A percentile compares a stretch with the other conserved stretches of the same genome.
Conservation (phyloP, 768 basidiomycete species). For the Saitozyma podzolica region DNA sequence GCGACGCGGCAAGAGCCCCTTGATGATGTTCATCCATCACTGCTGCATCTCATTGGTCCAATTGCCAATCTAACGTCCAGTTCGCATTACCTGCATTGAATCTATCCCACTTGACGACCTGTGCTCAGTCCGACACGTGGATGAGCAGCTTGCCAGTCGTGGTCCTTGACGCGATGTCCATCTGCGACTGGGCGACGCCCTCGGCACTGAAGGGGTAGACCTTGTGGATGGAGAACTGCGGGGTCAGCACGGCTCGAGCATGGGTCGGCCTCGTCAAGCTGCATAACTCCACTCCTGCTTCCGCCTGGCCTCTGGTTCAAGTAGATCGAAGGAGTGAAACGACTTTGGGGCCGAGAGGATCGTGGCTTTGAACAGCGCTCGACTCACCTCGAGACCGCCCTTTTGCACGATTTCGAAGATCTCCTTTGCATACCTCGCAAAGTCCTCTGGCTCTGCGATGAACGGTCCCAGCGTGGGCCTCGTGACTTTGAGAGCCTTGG, state of each 20-base stretch:
- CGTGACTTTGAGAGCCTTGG: conserved; percentile 72
- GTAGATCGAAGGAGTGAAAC: too few relatives aligned
- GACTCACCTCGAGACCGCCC: conserved; percentile 63
- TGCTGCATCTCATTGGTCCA: too few relatives aligned
- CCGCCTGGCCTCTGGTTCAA: too few relatives aligned
- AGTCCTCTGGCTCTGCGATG: conserved; percentile 71
- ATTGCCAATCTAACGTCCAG: too few relatives aligned
- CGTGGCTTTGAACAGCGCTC: too few relatives aligned
- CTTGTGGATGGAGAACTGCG: conserved; percentile 59
- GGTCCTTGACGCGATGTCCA: conserved; percentile 71
- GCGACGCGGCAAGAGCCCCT: too few relatives aligned
- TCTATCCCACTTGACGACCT: too few relatives aligned
- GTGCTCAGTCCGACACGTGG: conserved; percentile 58
- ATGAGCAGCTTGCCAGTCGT: conserved; percentile 84
- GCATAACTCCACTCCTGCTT: too few relatives aligned
- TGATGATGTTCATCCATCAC: too few relatives aligned
- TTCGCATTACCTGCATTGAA: too few relatives aligned
- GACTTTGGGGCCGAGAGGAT: too few relatives aligned
- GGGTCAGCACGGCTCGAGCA: background rate
- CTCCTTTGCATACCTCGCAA: conserved; percentile 63
- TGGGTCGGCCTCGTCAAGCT: too few relatives aligned
- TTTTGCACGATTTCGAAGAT: conserved; percentile 66
- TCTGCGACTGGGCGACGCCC: conserved; percentile 72
- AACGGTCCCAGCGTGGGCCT: conserved; percentile 68
- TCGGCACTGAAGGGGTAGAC: conserved; percentile 83